Base-by-base conservation (phyloP, 192 early-diverging fungal species). In the Funneliformis mosseae region DNA sequence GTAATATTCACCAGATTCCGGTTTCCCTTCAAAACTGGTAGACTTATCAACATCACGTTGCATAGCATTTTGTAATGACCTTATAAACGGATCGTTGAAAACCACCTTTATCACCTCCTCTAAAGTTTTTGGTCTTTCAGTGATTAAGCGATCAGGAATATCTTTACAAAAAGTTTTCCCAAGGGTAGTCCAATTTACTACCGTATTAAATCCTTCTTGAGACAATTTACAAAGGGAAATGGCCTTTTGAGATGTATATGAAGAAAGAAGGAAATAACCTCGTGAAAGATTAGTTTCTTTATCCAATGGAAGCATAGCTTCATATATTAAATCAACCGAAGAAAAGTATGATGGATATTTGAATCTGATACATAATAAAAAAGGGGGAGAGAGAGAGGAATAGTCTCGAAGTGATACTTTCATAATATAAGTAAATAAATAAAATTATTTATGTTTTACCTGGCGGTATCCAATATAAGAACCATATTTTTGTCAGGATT, bases 341-440 rank as follows among this genome's bases (percentile, higher is more conserved):
- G 89, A 90, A 78, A 93, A 98, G 83, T 95, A 98, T 11, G 91
- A 91, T 12, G 97, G 97, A 78, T 97, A 97, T 87, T 97, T 96
- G 87, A 94, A 97, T 12, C 93, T 75, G 59, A n/a, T n/a, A n/a
- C n/a, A 18, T 55, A 55, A 55, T 18, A 50, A 48, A 55, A 55
- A 55, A 46, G 7, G 48, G 18, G 48, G 48, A 55, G 18, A 55
- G 46, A 55, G n/a, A n/a, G n/a, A n/a, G n/a, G n/a, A 55, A 55
- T 55, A 12, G 48, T 12, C 18, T 55, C 48, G 25, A 66, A 81
- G 18, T 78, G n/a, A n/a, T n/a, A n/a, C n/a, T n/a, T n/a, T n/a
- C n/a, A 60, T 33, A 18, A 23, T 46, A 25, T 43, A 18, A 59
- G 67, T 64, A 4, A 60, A 38, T 71, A 78, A 55, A 16, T 33